Conservation (phyloP, 306 rosid species). For the Rubus parviflorus region DNA sequence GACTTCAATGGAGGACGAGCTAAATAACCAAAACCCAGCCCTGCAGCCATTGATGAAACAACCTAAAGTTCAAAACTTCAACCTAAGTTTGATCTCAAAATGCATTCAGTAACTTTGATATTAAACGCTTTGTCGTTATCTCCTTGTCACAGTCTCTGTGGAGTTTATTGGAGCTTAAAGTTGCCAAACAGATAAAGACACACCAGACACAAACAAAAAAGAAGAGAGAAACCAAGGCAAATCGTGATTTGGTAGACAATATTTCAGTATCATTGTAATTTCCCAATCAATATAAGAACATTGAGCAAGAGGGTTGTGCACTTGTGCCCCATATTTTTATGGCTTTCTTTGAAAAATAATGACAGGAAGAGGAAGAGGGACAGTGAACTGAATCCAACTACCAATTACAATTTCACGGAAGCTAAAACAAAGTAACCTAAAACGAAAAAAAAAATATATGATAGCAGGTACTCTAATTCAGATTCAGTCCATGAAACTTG, state of each 20-base stretch:
- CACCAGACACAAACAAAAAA: background rate
- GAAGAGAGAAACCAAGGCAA: background rate
- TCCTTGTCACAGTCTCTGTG: background rate
- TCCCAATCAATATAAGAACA: background rate
- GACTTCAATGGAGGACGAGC: background rate
- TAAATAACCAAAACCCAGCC: background rate
- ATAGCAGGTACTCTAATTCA: conserved; percentile 24
- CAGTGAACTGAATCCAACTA: conserved; percentile 29
- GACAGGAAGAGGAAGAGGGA: conserved; percentile 3
- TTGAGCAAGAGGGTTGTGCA: background rate
- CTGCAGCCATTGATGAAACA: background rate
- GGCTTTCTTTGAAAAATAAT: conserved; percentile 1
- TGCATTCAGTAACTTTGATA: background rate
- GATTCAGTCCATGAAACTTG: conserved; percentile 28
- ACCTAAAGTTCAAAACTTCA: background rate
- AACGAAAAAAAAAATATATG: background rate
- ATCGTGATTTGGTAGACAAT: background rate
- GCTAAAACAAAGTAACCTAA: background rate
- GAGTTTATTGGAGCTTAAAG: background rate
- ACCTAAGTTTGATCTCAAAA: background rate
- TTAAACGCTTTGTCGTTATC: background rate
- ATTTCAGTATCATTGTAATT: background rate
- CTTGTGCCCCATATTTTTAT: too few species aligned
- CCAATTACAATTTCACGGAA: conserved; percentile 27
- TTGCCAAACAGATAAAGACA: background rate